Evolutionary conservation across 495 filamentous ascomycete species (phyloP).

Genomic region (Collariella sp.): DNA sequence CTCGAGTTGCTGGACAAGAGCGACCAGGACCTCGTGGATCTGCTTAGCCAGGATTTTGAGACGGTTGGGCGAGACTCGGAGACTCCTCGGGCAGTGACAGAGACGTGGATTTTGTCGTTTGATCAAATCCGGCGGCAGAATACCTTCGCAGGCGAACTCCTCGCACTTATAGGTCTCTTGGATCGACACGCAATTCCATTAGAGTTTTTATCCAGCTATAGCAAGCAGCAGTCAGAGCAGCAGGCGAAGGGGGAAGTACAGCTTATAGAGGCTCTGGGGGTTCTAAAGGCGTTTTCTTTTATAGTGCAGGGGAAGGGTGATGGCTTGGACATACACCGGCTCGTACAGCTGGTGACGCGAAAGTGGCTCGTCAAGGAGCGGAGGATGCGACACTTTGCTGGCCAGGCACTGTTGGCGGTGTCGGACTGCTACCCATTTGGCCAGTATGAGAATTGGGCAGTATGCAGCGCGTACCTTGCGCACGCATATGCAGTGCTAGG

Average conservation of each 20-base stretch:
- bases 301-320: conserved; percentile 20
- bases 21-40: conserved; percentile 17
- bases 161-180: conserved; percentile 38
- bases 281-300: conserved; percentile 37
- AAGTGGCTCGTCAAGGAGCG: conserved; percentile 35
- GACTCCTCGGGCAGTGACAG: conserved; percentile 25
- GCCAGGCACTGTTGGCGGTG: conserved; percentile 26
- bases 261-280: conserved; percentile 30
- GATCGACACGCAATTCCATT: conserved; percentile 37
- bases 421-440: conserved; percentile 29
- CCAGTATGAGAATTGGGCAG: conserved; percentile 26
- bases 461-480: conserved; percentile 30
- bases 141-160: conserved; percentile 33
- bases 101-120: conserved; percentile 35
- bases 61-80: conserved; percentile 22
- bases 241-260: conserved; percentile 11
- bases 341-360: conserved; percentile 39
- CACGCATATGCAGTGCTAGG: conserved; percentile 31
- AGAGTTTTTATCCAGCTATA: conserved; percentile 23
- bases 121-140: conserved; percentile 32
- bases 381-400: conserved; percentile 20
- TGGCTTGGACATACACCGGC: conserved; percentile 35
- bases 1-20: conserved; percentile 25
- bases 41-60: conserved; percentile 22
- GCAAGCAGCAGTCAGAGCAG: conserved; percentile 8